Evolutionary conservation across 1,139 yeast species (phyloP), one percentile per base, ranked within the genome.

Genomic region (Protomyces inouyei): DNA sequence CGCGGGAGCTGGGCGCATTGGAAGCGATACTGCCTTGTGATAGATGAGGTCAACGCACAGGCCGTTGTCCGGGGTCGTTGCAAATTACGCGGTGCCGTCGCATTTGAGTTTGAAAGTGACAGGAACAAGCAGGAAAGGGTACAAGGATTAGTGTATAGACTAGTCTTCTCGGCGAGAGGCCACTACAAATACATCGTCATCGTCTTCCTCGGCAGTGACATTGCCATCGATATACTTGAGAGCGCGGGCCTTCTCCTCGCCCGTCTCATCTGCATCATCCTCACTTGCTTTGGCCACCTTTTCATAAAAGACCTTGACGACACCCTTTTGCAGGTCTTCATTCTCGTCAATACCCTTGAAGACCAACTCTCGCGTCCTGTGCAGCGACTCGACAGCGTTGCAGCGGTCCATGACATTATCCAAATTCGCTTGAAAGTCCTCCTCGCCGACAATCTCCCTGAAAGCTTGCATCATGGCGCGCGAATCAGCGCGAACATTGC

Each of bases 401-500:
- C 88, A 88, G 64, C 96, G 77, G 65, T 85, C 84, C n/a, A 84
- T 76, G 0, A 95, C 86, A 66, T 87, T 89, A 18, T 81, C 80
- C 46, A 88, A 75, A n/a, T 88, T 76, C 65, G 85, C 82, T 64
- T 86, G 86, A 71, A 88, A 88, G 23, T 85, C 87, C 0, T 89
- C 88, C 74, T 84, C 85, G 1, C 83, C 76, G 0, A 87, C 87
- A 64, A 88, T 86, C 71, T 88, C 95, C 67, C 87, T 84, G 73
- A 88, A 88, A 1, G 93, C 95, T 70, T 92, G 81, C 95, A 88
- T 87, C 95, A 88, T 88, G 0, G 95, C 92, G 1, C 87, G 87
- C 2, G 88, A 84, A 73, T 88, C 96, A 0, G 96, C 93, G 51
- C 87, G 77, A 2, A 88, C 96, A 66, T 85, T 79, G 0, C 91